These are phyloP conservation scores for Populus tomentosa DNA, from an alignment of 441 rosid genomes.

Conservation along the genomic window DNA sequence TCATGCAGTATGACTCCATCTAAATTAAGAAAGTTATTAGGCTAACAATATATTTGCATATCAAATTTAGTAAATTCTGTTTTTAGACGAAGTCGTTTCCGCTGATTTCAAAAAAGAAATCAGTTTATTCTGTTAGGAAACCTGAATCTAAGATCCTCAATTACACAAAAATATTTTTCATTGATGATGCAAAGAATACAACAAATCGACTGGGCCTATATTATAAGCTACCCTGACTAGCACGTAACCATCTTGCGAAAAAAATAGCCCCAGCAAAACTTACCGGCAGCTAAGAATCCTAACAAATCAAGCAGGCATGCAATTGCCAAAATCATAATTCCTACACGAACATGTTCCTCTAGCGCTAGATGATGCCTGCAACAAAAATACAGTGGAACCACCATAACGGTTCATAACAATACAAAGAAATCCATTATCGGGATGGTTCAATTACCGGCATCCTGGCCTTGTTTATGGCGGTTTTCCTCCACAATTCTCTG, in stretches of 20 bases:
- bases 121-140: not conserved
- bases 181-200: not conserved
- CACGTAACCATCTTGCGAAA: slow-evolving; percentile 2
- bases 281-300: not conserved
- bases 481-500: slow-evolving; percentile 69
- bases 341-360: slow-evolving; percentile 2
- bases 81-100: not conserved
- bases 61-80: no score
- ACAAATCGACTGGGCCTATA: not conserved
- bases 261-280: not conserved
- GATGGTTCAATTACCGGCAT: slow-evolving; percentile 23
- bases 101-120: not conserved
- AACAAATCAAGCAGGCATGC: no score
- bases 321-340: not conserved
- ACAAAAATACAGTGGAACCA: slow-evolving; percentile 2
- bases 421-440: not conserved
- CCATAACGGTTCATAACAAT: not conserved
- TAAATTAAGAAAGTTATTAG: no score
- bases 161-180: no score
- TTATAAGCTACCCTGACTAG: not conserved
- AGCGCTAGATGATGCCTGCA: not conserved
- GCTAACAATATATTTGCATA: no score
- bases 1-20: no score
- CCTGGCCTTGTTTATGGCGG: slow-evolving; percentile 46
- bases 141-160: not conserved